A percentile compares a stretch with the other conserved stretches of the same genome.
These are phyloP conservation scores for Sicyos baderoa DNA, from an alignment of 306 rosid species.

Conservation along the genomic window DNA sequence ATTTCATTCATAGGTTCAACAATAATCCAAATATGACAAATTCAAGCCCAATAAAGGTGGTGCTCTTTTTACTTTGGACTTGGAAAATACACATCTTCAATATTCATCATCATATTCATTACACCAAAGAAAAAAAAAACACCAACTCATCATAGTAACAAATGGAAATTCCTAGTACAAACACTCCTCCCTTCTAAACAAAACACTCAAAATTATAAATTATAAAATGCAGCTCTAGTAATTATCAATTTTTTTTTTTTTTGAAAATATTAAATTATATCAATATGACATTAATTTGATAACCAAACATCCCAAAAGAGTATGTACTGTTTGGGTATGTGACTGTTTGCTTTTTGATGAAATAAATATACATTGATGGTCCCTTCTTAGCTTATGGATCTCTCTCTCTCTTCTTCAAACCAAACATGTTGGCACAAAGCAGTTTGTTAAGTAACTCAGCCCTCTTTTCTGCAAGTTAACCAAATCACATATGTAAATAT, in stretches of 20 bases:
- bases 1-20: too few species aligned
- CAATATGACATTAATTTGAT: neutral
- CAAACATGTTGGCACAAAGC: slow-evolving; percentile 76
- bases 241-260: neutral
- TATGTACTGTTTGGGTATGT: neutral
- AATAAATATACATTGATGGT: neutral
- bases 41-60: neutral
- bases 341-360: neutral
- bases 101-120: too few species aligned
- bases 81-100: too few species aligned
- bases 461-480: slow-evolving; percentile 61
- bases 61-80: neutral
- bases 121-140: too few species aligned
- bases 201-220: neutral
- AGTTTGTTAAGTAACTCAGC: slow-evolving; percentile 58
- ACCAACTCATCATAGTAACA: neutral
- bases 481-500: neutral
- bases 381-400: neutral
- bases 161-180: neutral
- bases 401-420: slow-evolving; percentile 31
- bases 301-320: slow-evolving; percentile 7
- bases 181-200: neutral
- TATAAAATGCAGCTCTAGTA: neutral
- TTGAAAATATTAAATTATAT: neutral
- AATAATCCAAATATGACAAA: neutral